These are phyloP conservation scores for Blastocystis sp. DNA, from an alignment of 352 stramenopile genomes.

Conservation along the genomic window DNA sequence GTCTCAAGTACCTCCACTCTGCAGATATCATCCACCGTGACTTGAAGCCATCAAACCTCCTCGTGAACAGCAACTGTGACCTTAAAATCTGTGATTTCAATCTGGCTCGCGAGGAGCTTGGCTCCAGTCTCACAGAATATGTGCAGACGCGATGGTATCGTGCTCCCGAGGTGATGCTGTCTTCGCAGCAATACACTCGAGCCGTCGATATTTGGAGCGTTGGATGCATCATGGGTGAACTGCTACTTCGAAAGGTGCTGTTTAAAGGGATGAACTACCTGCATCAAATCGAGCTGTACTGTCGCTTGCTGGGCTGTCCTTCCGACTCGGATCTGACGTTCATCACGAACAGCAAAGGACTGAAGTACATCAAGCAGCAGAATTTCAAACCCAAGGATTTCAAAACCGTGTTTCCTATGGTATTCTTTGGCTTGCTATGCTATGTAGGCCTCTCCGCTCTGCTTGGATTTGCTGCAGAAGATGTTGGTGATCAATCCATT, in stretches of 20 bases:
- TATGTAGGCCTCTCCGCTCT: slow-evolving; percentile 67
- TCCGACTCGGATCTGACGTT: slow-evolving; percentile 88
- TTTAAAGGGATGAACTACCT: slow-evolving; percentile 88
- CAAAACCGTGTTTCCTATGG: neutral
- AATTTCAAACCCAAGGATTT: slow-evolving; percentile 5
- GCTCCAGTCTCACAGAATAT: slow-evolving; percentile 76
- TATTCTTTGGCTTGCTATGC: neutral
- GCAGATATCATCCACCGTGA: slow-evolving; percentile 90
- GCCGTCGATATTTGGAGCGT: slow-evolving; percentile 91
- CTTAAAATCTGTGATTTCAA: slow-evolving; percentile 89
- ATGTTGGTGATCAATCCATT: slow-evolving; percentile 85
- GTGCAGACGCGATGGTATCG: slow-evolving; percentile 86
- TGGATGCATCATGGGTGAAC: slow-evolving; percentile 97
- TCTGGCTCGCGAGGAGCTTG: slow-evolving; percentile 73
- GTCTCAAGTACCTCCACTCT: slow-evolving; percentile 91
- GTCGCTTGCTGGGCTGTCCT: slow-evolving; percentile 83
- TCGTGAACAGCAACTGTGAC: slow-evolving; percentile 91
- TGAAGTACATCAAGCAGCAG: slow-evolving; percentile 62
- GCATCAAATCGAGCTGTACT: slow-evolving; percentile 91
- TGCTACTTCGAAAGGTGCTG: slow-evolving; percentile 90
- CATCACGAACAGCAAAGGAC: slow-evolving; percentile 79
- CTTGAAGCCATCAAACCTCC: slow-evolving; percentile 87
- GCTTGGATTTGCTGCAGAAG: slow-evolving; percentile 78
- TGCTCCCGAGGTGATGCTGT: slow-evolving; percentile 92
- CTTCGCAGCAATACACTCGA: slow-evolving; percentile 91